phyloP scores from a whole-genome alignment of 768 basidiomycete genomes.

The Heimioporus sp. region DNA sequence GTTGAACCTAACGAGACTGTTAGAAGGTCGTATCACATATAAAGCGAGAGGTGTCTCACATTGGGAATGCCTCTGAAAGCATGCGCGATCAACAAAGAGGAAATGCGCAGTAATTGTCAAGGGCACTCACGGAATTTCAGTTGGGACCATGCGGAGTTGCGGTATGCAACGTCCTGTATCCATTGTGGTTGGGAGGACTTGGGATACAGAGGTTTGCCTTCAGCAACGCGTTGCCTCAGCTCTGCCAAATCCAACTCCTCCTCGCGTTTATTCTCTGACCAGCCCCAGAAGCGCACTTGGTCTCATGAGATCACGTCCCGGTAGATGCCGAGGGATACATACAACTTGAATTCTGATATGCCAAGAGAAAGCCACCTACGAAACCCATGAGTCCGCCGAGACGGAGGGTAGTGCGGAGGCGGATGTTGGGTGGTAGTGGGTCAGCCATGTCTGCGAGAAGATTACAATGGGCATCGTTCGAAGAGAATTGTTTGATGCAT shows the following conservation, averaged over 20 bases:
- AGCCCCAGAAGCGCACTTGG: conserved; percentile 92
- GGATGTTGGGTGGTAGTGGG: conserved; percentile 35
- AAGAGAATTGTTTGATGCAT: conserved; percentile 24
- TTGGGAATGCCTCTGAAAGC: conserved; percentile 64
- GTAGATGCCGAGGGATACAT: conserved; percentile 29
- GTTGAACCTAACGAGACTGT: conserved; percentile 72
- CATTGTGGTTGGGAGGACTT: conserved; percentile 77
- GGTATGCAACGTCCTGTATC: conserved; percentile 82
- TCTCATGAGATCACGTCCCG: conserved; percentile 12
- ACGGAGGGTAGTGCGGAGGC: conserved; percentile 40
- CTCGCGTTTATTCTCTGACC: conserved; percentile 87
- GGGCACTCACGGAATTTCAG: conserved; percentile 79
- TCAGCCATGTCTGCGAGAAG: conserved; percentile 44
- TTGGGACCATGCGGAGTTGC: conserved; percentile 92
- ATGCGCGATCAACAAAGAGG: conserved; percentile 10
- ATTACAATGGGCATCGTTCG: conserved; percentile 4
- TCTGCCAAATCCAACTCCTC: conserved; percentile 75
- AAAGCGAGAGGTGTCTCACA: conserved; percentile 44
- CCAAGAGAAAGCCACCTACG: conserved; percentile 86
- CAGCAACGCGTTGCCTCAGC: conserved; percentile 65
- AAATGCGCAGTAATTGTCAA: background rate
- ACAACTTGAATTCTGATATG: conserved; percentile 91
- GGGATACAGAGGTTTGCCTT: conserved; percentile 87
- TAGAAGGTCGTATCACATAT: background rate
- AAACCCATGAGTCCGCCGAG: conserved; percentile 81